Evolutionary conservation across 1,139 yeast genomes (phyloP).

Genomic region (Candida tetrigidarum): DNA sequence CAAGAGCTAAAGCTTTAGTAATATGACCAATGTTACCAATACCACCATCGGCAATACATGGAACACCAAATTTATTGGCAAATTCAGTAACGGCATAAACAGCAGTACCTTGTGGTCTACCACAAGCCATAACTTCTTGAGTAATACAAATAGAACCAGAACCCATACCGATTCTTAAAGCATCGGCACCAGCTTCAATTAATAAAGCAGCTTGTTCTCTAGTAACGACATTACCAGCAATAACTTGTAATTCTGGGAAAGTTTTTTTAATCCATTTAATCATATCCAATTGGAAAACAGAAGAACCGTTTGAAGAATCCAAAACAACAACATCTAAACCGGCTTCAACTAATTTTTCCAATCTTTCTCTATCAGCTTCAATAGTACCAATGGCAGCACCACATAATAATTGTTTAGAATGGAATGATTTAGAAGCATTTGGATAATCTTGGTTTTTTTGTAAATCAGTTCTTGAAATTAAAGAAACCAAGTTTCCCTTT

Average conservation of each 20-base stretch:
- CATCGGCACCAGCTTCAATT: conserved; percentile 97
- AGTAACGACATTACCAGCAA: conserved; percentile 98
- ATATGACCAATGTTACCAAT: conserved; percentile 98
- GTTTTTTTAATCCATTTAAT: conserved; percentile 86
- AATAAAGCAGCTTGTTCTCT: conserved; percentile 98
- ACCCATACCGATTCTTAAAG: conserved; percentile 99
- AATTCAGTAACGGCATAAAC: conserved; percentile 87
- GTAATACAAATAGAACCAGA: conserved; percentile 99
- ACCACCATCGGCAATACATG: conserved; percentile 99
- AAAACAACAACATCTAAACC: conserved; percentile 96
- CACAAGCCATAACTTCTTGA: conserved; percentile 99
- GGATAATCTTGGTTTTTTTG: conserved; percentile 96
- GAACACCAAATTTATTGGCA: conserved; percentile 88
- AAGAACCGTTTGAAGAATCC: conserved; percentile 98
- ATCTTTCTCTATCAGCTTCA: conserved; percentile 85
- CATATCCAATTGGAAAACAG: conserved; percentile 92
- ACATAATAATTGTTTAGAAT: conserved; percentile 94
- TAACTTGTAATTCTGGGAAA: conserved; percentile 77
- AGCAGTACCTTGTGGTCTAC: conserved; percentile 99
- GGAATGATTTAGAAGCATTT: conserved; percentile 88
- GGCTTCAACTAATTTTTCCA: conserved; percentile 84
- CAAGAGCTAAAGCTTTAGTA: conserved; percentile 94
- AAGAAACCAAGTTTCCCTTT: conserved; percentile 76
- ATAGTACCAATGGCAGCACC: conserved; percentile 99
- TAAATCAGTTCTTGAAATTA: conserved; percentile 94